phyloP scores from a whole-genome alignment of 805 yeast species.

The Wickerhamiella cacticola region DNA sequence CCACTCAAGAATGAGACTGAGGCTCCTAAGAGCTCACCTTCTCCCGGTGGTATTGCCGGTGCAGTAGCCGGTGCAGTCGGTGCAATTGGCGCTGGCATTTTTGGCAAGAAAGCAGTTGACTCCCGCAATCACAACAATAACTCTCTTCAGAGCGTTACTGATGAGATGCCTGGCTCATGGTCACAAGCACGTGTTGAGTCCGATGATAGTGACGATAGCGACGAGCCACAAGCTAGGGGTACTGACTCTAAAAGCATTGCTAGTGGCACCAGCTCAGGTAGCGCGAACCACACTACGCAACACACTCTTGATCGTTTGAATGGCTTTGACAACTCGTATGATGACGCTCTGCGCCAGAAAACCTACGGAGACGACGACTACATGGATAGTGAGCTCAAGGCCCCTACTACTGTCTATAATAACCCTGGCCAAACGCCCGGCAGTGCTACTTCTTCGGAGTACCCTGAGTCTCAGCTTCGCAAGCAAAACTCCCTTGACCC shows the following conservation, averaged over 20 bases:
- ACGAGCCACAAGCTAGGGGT: not conserved
- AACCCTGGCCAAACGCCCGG: not conserved
- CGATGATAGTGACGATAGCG: not conserved
- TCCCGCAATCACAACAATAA: not conserved
- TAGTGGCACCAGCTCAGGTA: not conserved
- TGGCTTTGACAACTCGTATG: conserved; percentile 3
- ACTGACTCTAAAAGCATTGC: not conserved
- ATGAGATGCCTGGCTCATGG: conserved; percentile 12
- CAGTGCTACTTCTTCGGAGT: not conserved
- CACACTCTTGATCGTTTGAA: conserved; percentile 4
- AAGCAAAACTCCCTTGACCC: not conserved
- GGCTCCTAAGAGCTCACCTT: not conserved
- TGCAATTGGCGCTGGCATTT: conserved; percentile 9
- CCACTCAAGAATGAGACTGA: not conserved
- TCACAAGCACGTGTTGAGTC: conserved; percentile 1
- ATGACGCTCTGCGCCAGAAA: not conserved
- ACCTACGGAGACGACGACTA: not conserved
- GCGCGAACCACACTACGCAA: not conserved
- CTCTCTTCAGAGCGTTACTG: not conserved
- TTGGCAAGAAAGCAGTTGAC: not conserved
- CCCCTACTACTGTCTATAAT: not conserved
- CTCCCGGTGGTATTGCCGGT: conserved; percentile 8
- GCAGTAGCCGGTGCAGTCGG: conserved; percentile 8
- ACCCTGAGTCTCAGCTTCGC: not conserved
- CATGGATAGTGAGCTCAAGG: not conserved